A percentile compares a stretch with the other conserved stretches of the same genome.
phyloP scores from a whole-genome alignment of 257 asterid species.

The Petunia secreta region DNA sequence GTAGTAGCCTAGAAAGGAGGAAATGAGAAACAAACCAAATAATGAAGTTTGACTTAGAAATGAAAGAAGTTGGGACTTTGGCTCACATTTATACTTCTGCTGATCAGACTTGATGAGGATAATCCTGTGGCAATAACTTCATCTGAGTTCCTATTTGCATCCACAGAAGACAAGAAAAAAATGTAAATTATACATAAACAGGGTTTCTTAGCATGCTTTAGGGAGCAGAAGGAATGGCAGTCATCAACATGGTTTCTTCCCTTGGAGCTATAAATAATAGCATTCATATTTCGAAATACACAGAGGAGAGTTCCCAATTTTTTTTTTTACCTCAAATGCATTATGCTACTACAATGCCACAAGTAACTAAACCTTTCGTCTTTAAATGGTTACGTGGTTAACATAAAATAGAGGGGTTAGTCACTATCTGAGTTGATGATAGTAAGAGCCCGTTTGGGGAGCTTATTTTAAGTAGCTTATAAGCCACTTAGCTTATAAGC shows the following conservation, averaged over 20 bases:
- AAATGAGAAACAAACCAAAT: not conserved
- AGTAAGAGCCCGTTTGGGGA: too few relatives aligned
- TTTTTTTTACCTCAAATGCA: not conserved
- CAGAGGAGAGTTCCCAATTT: not conserved
- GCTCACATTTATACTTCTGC: constrained; percentile 14
- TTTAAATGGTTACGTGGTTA: not conserved
- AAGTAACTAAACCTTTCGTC: not conserved
- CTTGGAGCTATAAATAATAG: not conserved
- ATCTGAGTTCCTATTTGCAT: constrained; percentile 18
- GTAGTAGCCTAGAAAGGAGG: not conserved
- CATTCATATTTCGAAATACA: not conserved
- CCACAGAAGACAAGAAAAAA: not conserved
- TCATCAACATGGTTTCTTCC: not conserved
- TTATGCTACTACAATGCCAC: not conserved
- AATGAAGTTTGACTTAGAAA: not conserved
- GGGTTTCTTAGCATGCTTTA: not conserved
- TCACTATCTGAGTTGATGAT: too few relatives aligned
- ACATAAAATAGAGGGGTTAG: not conserved
- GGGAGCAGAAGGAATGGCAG: not conserved
- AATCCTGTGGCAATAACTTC: not conserved
- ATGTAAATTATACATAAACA: not conserved
- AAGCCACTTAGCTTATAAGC: too few relatives aligned
- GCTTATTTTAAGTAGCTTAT: too few relatives aligned
- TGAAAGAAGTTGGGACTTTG: not conserved
- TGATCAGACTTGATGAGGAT: not conserved